A percentile compares a stretch with the other conserved stretches of the same genome.
These are phyloP conservation scores for Chlorella vulgaris DNA, from an alignment of 139 green algal species.

Conservation along the genomic window DNA sequence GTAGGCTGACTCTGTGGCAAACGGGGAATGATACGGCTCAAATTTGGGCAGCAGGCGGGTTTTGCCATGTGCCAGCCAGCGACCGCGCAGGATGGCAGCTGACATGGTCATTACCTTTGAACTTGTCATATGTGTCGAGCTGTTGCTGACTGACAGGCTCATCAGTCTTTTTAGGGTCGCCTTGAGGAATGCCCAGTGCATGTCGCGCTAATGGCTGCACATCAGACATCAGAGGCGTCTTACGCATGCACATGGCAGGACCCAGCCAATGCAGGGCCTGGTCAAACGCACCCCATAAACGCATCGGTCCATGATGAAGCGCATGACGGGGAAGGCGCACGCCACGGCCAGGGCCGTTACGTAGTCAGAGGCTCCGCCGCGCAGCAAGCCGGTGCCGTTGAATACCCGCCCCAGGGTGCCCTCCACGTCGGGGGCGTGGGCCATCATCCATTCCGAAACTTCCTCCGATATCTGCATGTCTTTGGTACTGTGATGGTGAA, in stretches of 20 bases:
- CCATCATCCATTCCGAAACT: neutral
- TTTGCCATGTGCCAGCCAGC: no score
- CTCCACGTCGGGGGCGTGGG: conserved; percentile 13
- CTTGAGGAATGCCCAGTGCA: neutral
- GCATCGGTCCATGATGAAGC: conserved; percentile 36
- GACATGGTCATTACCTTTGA: conserved; percentile 18
- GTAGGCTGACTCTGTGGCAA: conserved; percentile 42
- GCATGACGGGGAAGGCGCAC: conserved; percentile 36
- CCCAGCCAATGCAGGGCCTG: no score
- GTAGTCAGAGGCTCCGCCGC: conserved; percentile 38
- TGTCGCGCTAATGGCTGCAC: neutral
- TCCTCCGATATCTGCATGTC: no score
- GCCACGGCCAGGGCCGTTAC: conserved; percentile 23
- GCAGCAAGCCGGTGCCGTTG: conserved; percentile 22
- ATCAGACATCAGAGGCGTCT: neutral
- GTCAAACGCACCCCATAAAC: conserved; percentile 34
- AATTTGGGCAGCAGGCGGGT: neutral
- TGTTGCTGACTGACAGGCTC: neutral
- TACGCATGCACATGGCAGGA: no score
- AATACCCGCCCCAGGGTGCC: conserved; percentile 5
- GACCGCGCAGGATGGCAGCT: no score
- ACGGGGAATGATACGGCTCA: neutral
- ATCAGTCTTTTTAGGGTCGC: conserved; percentile 25
- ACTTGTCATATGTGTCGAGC: conserved; percentile 22
- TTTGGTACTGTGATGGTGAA: no score